Evolutionary conservation across 2,329 filamentous ascomycete species (phyloP).

Genomic region (Fusarium nisikadoi): DNA sequence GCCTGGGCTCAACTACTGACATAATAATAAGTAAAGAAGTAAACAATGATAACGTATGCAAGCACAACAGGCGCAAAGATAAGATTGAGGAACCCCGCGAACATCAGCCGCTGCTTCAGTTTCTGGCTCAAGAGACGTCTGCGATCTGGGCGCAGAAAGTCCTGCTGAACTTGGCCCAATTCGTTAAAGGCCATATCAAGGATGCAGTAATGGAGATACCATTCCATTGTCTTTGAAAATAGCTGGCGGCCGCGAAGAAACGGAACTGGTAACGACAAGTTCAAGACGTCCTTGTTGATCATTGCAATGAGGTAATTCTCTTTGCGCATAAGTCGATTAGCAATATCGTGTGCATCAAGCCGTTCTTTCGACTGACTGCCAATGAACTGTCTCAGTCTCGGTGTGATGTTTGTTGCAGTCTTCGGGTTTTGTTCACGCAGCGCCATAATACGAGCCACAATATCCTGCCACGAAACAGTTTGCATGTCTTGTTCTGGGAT

Average conservation of each 20-base stretch:
- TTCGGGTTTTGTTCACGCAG: constrained; percentile 87
- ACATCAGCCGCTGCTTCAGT: constrained; percentile 79
- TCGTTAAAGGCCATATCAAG: constrained; percentile 95
- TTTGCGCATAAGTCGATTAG: constrained; percentile 93
- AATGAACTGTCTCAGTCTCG: constrained; percentile 66
- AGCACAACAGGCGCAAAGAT: constrained; percentile 88
- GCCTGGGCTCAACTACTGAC: constrained; percentile 56
- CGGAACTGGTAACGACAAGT: constrained; percentile 86
- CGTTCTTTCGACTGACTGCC: constrained; percentile 92
- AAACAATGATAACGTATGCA: constrained; percentile 86
- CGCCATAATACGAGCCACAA: constrained; percentile 86
- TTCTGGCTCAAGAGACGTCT: constrained; percentile 82
- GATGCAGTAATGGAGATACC: constrained; percentile 90
- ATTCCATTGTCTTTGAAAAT: constrained; percentile 90
- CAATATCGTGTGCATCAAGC: constrained; percentile 96
- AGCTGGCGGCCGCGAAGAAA: constrained; percentile 82
- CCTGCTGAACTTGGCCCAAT: constrained; percentile 83
- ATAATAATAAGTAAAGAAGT: constrained; percentile 95
- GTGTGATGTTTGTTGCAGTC: constrained; percentile 70
- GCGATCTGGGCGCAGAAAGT: constrained; percentile 86
- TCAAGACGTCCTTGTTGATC: constrained; percentile 95
- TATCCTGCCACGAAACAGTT: constrained; percentile 92
- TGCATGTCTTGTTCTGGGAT: constrained; percentile 89
- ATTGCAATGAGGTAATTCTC: constrained; percentile 97
- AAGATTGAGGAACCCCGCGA: constrained; percentile 87